phyloP scores from a whole-genome alignment of 495 filamentous ascomycete species.

The Xylaria palmicola region DNA sequence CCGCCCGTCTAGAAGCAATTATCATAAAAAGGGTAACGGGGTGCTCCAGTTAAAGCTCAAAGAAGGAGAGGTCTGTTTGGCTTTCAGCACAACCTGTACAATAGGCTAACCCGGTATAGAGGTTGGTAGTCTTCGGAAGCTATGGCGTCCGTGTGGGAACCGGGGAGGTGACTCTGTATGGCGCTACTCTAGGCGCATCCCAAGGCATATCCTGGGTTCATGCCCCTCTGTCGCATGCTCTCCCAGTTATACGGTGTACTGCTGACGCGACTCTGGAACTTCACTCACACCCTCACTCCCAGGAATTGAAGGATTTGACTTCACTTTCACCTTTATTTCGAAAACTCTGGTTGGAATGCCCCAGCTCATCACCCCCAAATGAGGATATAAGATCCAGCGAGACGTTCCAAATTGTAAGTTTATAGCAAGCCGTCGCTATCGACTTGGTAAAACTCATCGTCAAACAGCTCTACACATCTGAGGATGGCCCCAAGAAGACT shows the following conservation, averaged over 20 bases:
- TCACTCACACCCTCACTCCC: conserved; percentile 48
- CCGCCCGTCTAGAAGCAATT: conserved; percentile 42
- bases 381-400: conserved; percentile 1
- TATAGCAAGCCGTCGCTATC: neutral
- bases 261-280: conserved; percentile 52
- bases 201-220: conserved; percentile 59
- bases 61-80: conserved; percentile 47
- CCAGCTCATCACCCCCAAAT: conserved; percentile 14
- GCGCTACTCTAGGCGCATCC: conserved; percentile 59
- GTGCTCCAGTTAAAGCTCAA: conserved; percentile 33
- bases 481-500: conserved; percentile 41
- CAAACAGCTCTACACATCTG: conserved; percentile 46
- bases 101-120: conserved; percentile 42
- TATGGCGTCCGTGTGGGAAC: conserved; percentile 67
- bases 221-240: conserved; percentile 72
- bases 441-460: conserved; percentile 14
- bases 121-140: conserved; percentile 66
- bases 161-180: conserved; percentile 62
- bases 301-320: conserved; percentile 56
- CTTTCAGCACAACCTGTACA: neutral
- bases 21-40: conserved; percentile 37
- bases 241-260: conserved; percentile 66
- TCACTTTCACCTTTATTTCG: conserved; percentile 68
- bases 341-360: conserved; percentile 66
- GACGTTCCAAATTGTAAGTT: conserved; percentile 42